Conservation (phyloP, 805 yeast species). For the Candida rishiriensis region DNA sequence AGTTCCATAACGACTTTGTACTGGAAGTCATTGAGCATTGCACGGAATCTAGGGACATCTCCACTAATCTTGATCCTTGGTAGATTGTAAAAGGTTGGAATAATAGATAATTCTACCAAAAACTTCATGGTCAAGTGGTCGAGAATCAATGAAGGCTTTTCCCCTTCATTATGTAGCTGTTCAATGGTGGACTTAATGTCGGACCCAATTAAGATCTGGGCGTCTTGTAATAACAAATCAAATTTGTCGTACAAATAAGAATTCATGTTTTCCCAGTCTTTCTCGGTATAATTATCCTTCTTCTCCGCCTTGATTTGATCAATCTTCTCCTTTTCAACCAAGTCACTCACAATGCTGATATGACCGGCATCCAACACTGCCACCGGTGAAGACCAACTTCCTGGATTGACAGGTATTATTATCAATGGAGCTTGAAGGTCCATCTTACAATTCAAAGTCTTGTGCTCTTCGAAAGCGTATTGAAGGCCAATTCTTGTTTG, state of each 20-base stretch:
- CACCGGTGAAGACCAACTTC: conserved; percentile 79
- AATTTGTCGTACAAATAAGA: conserved; percentile 88
- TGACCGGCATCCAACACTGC: conserved; percentile 95
- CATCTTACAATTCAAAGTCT: conserved; percentile 76
- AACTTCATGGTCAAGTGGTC: conserved; percentile 74
- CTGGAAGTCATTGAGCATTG: conserved; percentile 81
- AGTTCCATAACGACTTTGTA: conserved; percentile 83
- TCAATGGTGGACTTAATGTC: conserved; percentile 72
- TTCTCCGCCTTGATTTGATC: conserved; percentile 64
- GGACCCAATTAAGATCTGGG: conserved; percentile 85
- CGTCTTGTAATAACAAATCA: conserved; percentile 69
- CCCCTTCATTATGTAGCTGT: conserved; percentile 50
- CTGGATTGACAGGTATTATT: conserved; percentile 78
- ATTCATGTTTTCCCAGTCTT: conserved; percentile 73
- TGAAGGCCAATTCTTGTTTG: conserved; percentile 91
- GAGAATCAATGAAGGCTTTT: conserved; percentile 56
- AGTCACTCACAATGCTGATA: conserved; percentile 74
- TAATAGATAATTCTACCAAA: conserved; percentile 73
- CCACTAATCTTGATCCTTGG: conserved; percentile 74
- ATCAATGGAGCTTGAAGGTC: conserved; percentile 94
- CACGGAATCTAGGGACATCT: conserved; percentile 64
- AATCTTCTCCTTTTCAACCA: conserved; percentile 65
- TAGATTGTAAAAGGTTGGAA: conserved; percentile 72
- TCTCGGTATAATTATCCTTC: conserved; percentile 46
- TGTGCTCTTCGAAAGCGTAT: conserved; percentile 91